phyloP scores from a whole-genome alignment of 768 basidiomycete species.

The Leccinum truebloodii region DNA sequence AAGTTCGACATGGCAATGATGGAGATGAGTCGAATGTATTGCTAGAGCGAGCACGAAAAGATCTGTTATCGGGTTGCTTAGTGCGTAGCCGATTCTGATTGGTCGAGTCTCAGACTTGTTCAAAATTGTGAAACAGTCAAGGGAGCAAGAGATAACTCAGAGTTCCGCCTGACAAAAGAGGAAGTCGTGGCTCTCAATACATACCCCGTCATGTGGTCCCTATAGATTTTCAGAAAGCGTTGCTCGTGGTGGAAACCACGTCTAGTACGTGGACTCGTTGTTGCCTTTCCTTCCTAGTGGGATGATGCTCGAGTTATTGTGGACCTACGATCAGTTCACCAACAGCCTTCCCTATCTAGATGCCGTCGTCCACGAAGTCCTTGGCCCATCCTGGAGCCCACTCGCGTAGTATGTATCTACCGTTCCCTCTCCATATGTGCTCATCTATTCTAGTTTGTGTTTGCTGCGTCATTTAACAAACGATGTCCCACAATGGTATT shows the following conservation, averaged over 20 bases:
- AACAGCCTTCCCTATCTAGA: constrained; percentile 50
- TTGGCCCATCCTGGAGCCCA: constrained; percentile 37
- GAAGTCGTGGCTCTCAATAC: constrained; percentile 29
- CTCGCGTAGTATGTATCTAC: constrained; percentile 9
- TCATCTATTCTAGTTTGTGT: no score
- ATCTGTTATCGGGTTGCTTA: constrained; percentile 30
- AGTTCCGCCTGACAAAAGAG: constrained; percentile 26
- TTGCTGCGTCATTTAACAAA: not conserved
- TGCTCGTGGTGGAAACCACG: constrained; percentile 25
- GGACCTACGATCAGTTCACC: constrained; percentile 52
- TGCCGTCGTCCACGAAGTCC: constrained; percentile 30
- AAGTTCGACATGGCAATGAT: constrained; percentile 38
- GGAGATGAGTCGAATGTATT: constrained; percentile 40
- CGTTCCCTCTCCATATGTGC: no score
- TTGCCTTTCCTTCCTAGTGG: constrained; percentile 40
- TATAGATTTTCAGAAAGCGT: constrained; percentile 14
- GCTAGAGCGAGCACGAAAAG: constrained; percentile 37
- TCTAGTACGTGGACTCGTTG: not conserved
- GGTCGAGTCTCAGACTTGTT: not conserved
- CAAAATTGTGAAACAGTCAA: constrained; percentile 32
- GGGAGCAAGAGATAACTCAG: constrained; percentile 29
- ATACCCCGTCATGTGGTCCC: no score
- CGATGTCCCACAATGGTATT: not conserved
- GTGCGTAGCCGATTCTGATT: constrained; percentile 9
- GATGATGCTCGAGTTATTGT: constrained; percentile 55